These are phyloP conservation scores for Penicillium hordei DNA, from an alignment of 2,329 filamentous ascomycete species.

Conservation along the genomic window DNA sequence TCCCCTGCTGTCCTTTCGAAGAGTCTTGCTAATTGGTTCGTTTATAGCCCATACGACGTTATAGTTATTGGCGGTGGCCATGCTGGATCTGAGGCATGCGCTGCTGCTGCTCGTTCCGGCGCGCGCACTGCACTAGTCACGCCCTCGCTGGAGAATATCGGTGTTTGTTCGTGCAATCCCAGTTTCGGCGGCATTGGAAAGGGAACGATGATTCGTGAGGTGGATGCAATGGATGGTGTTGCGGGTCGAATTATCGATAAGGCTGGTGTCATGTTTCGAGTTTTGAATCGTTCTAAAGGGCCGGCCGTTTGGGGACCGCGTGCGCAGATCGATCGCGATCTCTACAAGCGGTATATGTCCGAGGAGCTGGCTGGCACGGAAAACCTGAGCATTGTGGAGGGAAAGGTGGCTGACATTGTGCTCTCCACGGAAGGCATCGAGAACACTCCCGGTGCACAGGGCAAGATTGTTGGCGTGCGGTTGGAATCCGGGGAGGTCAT, in stretches of 20 bases:
- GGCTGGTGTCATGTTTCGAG: conserved; percentile 88
- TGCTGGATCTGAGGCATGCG: conserved; percentile 89
- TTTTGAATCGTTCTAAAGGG: conserved; percentile 85
- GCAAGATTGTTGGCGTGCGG: conserved; percentile 78
- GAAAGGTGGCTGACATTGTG: conserved; percentile 90
- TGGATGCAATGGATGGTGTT: conserved; percentile 90
- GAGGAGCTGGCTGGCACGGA: conserved; percentile 77
- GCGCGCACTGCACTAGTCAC: conserved; percentile 88
- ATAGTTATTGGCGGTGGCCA: conserved; percentile 95
- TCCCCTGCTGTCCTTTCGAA: not conserved
- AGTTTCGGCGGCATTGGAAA: conserved; percentile 99
- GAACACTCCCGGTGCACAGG: conserved; percentile 54
- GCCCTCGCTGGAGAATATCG: conserved; percentile 82
- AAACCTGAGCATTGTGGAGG: conserved; percentile 77
- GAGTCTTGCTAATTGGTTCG: conserved; percentile 5
- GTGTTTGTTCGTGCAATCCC: conserved; percentile 94
- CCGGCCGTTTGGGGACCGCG: conserved; percentile 96
- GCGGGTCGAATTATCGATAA: conserved; percentile 88
- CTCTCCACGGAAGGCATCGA: conserved; percentile 57
- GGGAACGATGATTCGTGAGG: conserved; percentile 90
- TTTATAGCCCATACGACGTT: conserved; percentile 73
- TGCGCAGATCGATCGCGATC: conserved; percentile 86
- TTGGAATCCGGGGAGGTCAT: conserved; percentile 86
- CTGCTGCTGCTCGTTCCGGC: conserved; percentile 83
- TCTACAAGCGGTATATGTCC: conserved; percentile 90